Evolutionary conservation across 768 basidiomycete species (phyloP).

Genomic region (Boletellus ananas): DNA sequence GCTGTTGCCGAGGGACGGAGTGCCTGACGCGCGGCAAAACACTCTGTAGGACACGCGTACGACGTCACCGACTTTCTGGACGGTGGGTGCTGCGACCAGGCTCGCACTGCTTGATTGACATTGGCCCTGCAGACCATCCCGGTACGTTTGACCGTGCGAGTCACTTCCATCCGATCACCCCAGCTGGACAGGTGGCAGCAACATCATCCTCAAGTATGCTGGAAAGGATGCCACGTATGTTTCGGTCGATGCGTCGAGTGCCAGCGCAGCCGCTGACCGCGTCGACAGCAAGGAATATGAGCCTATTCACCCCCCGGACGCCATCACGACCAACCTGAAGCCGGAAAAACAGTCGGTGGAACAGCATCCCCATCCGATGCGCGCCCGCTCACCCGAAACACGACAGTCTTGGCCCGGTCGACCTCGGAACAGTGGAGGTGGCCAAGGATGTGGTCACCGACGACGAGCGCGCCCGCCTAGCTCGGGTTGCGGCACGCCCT

Average conservation of each 20-base stretch:
- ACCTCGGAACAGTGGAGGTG: slow-evolving; percentile 62
- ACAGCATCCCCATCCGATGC: neutral
- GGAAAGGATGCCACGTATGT: slow-evolving; percentile 86
- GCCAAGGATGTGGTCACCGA: slow-evolving; percentile 61
- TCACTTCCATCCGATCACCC: neutral
- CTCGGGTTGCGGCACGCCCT: slow-evolving; percentile 60
- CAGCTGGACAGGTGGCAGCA: slow-evolving; percentile 58
- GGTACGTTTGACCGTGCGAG: slow-evolving; percentile 34
- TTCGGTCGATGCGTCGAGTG: neutral
- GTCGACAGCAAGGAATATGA: slow-evolving; percentile 67
- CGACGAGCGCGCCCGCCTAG: slow-evolving; percentile 66
- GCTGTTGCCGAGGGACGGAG: neutral
- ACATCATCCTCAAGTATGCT: slow-evolving; percentile 83
- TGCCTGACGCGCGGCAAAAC: neutral
- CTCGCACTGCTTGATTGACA: neutral
- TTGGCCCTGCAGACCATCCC: slow-evolving; percentile 51
- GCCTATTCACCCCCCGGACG: slow-evolving; percentile 85
- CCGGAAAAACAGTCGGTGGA: slow-evolving; percentile 74
- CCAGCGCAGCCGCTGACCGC: neutral
- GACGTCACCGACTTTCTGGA: slow-evolving; percentile 78
- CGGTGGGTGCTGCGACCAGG: slow-evolving; percentile 36
- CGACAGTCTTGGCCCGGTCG: slow-evolving; percentile 64
- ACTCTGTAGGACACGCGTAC: slow-evolving; percentile 59
- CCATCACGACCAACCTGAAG: slow-evolving; percentile 70
- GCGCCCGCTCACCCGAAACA: neutral